phyloP scores from a whole-genome alignment of 257 asterid species.

The Nicotiana benthamiana region DNA sequence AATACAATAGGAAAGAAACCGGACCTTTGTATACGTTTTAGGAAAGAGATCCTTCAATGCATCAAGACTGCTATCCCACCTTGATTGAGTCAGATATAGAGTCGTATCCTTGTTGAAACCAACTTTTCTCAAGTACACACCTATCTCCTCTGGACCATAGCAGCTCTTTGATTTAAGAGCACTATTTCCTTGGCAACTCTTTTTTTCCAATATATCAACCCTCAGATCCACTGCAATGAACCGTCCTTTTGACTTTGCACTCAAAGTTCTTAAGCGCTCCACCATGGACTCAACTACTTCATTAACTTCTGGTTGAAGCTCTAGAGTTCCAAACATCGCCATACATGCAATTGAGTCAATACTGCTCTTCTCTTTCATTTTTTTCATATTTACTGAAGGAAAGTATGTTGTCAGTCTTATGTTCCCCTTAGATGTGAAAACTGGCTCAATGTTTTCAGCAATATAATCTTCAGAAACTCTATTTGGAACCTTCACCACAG shows the following conservation, averaged over 20 bases:
- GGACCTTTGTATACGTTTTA: slow-evolving; percentile 14
- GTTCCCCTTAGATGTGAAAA: slow-evolving; percentile 68
- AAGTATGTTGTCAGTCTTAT: slow-evolving; percentile 77
- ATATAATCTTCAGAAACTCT: slow-evolving; percentile 67
- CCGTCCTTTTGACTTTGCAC: background rate
- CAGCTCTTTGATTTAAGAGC: slow-evolving; percentile 6
- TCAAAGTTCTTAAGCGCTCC: slow-evolving; percentile 1
- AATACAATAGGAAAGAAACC: background rate
- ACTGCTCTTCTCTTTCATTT: slow-evolving; percentile 39
- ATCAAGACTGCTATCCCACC: slow-evolving; percentile 11
- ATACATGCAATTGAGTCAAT: slow-evolving; percentile 40
- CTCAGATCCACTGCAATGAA: slow-evolving; percentile 11
- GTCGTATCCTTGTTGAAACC: slow-evolving; percentile 11
- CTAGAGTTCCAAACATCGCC: slow-evolving; percentile 4
- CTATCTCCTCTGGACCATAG: slow-evolving; percentile 10
- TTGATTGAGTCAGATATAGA: slow-evolving; percentile 11
- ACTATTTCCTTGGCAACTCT: background rate
- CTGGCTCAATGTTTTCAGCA: slow-evolving; percentile 66
- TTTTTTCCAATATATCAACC: slow-evolving; percentile 3
- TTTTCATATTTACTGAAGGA: slow-evolving; percentile 91
- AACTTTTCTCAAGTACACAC: slow-evolving; percentile 1
- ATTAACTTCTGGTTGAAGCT: slow-evolving; percentile 4
- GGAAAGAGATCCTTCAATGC: slow-evolving; percentile 5
- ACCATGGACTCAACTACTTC: slow-evolving; percentile 13
- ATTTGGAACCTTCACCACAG: slow-evolving; percentile 84